phyloP scores from a whole-genome alignment of 768 basidiomycete species.

The Ramaria sp. region DNA sequence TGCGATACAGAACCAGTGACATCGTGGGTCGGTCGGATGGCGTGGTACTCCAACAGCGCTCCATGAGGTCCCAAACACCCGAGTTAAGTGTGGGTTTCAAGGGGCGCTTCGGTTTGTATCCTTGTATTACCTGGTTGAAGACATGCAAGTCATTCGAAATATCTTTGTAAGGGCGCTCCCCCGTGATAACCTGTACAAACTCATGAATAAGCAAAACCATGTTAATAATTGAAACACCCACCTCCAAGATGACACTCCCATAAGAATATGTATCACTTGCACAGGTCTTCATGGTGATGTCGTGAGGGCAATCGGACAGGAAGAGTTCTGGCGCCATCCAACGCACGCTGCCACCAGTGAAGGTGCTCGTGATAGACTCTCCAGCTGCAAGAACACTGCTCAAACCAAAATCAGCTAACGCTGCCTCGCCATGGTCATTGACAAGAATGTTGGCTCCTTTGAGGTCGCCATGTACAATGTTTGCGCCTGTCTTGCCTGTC shows the following conservation, averaged over 20 bases:
- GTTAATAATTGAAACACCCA: background rate
- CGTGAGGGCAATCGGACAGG: background rate
- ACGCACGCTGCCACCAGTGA: background rate
- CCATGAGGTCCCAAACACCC: slow-evolving; percentile 4
- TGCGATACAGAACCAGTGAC: background rate
- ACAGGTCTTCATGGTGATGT: background rate
- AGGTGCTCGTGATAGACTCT: background rate
- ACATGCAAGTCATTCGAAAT: slow-evolving; percentile 4
- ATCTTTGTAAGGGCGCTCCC: slow-evolving; percentile 4
- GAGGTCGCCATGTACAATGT: slow-evolving; percentile 7
- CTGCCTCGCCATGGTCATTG: slow-evolving; percentile 7
- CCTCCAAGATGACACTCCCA: slow-evolving; percentile 8
- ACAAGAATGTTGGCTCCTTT: slow-evolving; percentile 9
- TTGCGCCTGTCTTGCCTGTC: slow-evolving; percentile 7
- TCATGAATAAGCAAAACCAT: background rate
- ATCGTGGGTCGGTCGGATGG: slow-evolving; percentile 5
- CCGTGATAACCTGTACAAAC: background rate
- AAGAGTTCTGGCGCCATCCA: slow-evolving; percentile 8
- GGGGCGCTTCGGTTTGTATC: background rate
- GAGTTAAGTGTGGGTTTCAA: background rate
- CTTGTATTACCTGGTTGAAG: background rate
- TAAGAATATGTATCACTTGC: slow-evolving; percentile 6
- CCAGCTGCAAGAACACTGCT: background rate
- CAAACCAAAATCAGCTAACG: slow-evolving; percentile 6
- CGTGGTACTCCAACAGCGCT: slow-evolving; percentile 4